Base-by-base conservation (phyloP, 371 early-diverging fungal genomes). In the Chytridium lagenaria region DNA sequence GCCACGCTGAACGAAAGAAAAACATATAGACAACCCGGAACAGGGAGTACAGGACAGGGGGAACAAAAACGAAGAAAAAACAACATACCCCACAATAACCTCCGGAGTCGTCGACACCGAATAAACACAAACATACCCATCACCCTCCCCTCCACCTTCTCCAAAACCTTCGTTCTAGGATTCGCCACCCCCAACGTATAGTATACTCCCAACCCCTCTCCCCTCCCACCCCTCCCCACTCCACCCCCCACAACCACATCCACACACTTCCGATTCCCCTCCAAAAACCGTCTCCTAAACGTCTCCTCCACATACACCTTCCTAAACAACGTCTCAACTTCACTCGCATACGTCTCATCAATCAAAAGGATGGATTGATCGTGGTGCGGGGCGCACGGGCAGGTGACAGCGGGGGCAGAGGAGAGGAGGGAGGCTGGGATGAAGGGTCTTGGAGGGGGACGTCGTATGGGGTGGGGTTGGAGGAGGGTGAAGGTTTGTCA, bases 51-150 rank as follows among this genome's bases (percentile, higher is more conserved):
- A 52, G 55, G 26, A 52, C 26, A 52, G 23, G 26, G n/a, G 55
- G 5, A 52, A 52, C 7, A 5, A 52, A 22, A 26, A 52, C 5
- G 26, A 52, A 52, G 55, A 26, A 52, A 22, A 26, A 26, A 52
- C 5, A 10, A 52, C 55, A 15, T 26, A 52, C 55, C 12, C 67
- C 67, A 26, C 31, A 28, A 28, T 66, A 66, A 66, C 67, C 23
- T 66, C 40, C 19, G 67, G 67, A 2, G 67, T 66, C n/a, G 49
- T 44, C n/a, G 67, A 66, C 15, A 28, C 40, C 40, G 40, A 39
- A 2, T n/a, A 44, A 3, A 66, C 67, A 30, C 67, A 66, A 16
- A 66, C 44, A 23, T 16, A 61, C 44, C 16, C 49, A 3, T 37
- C 44, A 44, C 7, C 16, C 19, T 37, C 23, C 26, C 28, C 3